Base-by-base conservation (phyloP, 257 asterid genomes). In the Jasminum sambac region DNA sequence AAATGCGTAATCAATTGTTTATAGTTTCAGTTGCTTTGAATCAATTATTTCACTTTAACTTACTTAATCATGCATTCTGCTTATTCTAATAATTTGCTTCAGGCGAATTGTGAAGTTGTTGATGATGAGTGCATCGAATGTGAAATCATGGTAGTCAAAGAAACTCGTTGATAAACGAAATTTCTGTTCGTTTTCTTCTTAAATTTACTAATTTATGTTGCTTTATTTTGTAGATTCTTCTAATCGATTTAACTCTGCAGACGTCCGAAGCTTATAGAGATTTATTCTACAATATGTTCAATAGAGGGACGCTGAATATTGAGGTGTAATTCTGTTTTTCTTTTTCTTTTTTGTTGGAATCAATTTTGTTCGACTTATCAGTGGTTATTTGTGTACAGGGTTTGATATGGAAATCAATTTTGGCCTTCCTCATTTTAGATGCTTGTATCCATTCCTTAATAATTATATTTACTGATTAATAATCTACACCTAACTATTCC, bases 61-160 rank as follows among this genome's bases (percentile, higher is more conserved):
- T 26, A 16, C 48, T n/a, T n/a, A n/a, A n/a, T 19, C 42, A 1
- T 24, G 55, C 3, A 24, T 46, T 46, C 40, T 8, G 21, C 46
- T n/a, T 69, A 23, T 43, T 61, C 23, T n/a, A n/a, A n/a, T 40
- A 23, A 38, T 16, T 64, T 68, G 14, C 72, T 43, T 68, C 25
- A 92, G 96, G 91, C 71, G 23, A 85, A 78, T 38, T 92, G 98
- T 84, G 86, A 84, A 77, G 80, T 81, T 6, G 89, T 80, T 26
- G 96, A 93, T 57, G 98, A 92, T 66, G 98, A 86, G 76, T 92
- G 90, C 74, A 88, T 90, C 21, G 98, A 92, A 79, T 92, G 98
- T 78, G 98, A 90, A 81, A 46, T 88, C n/a, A 90, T 92, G 98
- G 97, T 88, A 84, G 80, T 60, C 21, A 24, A 40, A 17, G n/a